These are phyloP conservation scores for Aspergillus felis DNA, from an alignment of 2,329 filamentous ascomycete species.

Conservation along the genomic window DNA sequence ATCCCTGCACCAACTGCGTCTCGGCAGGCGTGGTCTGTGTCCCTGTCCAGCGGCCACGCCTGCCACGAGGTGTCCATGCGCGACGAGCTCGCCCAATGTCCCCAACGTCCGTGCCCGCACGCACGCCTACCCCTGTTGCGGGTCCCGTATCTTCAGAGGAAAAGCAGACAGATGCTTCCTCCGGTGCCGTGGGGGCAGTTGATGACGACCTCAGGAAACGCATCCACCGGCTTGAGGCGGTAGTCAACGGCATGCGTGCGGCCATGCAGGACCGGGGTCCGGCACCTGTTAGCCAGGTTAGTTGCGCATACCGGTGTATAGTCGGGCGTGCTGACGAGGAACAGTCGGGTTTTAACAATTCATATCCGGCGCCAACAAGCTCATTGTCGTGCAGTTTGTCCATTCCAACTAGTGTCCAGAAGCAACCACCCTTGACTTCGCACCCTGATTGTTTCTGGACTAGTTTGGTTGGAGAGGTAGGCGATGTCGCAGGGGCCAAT, in stretches of 20 bases:
- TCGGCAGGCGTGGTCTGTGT: slow-evolving; percentile 10
- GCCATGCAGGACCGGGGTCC: too few relatives aligned
- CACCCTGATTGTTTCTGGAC: background rate
- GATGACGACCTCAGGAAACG: background rate
- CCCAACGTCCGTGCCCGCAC: background rate
- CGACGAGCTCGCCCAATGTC: background rate
- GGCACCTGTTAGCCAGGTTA: background rate
- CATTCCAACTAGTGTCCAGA: background rate
- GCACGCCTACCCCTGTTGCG: background rate
- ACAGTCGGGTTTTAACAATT: background rate
- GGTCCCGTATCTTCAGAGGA: background rate
- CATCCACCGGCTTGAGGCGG: background rate
- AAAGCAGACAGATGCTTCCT: background rate
- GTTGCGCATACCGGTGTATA: too few relatives aligned
- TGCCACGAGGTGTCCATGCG: slow-evolving; percentile 15
- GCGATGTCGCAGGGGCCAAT: too few relatives aligned
- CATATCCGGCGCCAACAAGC: background rate
- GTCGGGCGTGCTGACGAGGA: background rate
- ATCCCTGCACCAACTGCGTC: slow-evolving; percentile 17
- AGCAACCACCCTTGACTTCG: background rate
- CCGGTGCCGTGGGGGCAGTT: background rate
- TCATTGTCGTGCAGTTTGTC: background rate
- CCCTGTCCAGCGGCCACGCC: slow-evolving; percentile 10
- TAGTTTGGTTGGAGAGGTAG: background rate
- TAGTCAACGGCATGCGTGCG: background rate